phyloP scores from a whole-genome alignment of 2,329 filamentous ascomycete species.

The Xylariaceae sp. region DNA sequence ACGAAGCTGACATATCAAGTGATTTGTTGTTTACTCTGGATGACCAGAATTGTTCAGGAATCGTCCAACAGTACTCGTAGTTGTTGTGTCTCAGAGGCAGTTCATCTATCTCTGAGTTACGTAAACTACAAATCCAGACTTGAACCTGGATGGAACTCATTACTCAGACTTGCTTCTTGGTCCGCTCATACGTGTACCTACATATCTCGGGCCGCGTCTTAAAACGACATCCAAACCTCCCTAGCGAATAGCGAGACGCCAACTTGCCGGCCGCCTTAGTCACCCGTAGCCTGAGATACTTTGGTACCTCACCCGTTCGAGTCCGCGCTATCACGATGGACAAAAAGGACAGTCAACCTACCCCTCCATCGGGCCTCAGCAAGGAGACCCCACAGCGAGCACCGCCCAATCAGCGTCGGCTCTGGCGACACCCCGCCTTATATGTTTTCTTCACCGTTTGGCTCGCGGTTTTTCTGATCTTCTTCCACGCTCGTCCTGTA shows the following conservation, averaged over 20 bases:
- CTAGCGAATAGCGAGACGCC: background rate
- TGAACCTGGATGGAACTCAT: background rate
- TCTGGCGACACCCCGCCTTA: slow-evolving; percentile 29
- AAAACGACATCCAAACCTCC: slow-evolving; percentile 1
- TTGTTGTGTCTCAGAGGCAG: background rate
- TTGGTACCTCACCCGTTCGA: background rate
- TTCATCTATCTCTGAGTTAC: too few relatives aligned
- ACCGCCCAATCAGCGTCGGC: slow-evolving; percentile 21
- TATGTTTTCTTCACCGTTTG: slow-evolving; percentile 31
- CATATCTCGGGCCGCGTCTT: background rate
- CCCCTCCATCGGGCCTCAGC: slow-evolving; percentile 16
- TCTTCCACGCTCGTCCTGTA: slow-evolving; percentile 27
- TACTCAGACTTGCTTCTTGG: background rate
- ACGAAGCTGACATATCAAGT: too few relatives aligned
- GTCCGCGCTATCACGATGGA: slow-evolving; percentile 1
- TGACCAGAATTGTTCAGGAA: background rate
- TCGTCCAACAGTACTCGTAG: background rate
- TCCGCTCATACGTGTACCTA: background rate
- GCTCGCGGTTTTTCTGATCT: slow-evolving; percentile 30
- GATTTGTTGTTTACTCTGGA: background rate
- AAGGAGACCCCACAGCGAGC: slow-evolving; percentile 1
- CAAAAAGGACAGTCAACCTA: slow-evolving; percentile 18
- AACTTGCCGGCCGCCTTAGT: background rate
- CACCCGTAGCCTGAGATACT: background rate
- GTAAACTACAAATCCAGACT: background rate